Evolutionary conservation across 495 filamentous ascomycete genomes (phyloP).

Genomic region (Aspergillus leporis): DNA sequence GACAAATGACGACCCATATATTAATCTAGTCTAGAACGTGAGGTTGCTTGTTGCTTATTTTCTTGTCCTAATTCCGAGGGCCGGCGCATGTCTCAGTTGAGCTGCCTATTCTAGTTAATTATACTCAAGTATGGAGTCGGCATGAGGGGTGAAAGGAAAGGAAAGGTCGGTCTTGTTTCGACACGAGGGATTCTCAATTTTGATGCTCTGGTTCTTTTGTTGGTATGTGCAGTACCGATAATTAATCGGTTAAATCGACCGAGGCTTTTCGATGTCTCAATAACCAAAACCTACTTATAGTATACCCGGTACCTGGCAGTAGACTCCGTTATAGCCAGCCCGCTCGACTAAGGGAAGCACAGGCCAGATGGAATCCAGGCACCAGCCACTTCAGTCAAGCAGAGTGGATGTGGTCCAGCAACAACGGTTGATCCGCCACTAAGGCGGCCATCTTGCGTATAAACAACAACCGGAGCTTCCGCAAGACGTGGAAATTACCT

Average conservation of each 20-base stretch:
- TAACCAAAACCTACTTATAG: no score
- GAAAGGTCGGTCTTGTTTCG: no score
- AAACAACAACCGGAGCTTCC: neutral
- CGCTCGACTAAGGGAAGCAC: neutral
- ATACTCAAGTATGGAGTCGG: neutral
- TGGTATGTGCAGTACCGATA: no score
- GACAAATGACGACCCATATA: neutral
- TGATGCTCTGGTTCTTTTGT: no score
- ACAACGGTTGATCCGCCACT: constrained; percentile 4
- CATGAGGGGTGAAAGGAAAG: neutral
- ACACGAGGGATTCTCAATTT: no score
- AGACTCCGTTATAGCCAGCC: neutral
- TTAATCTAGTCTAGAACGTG: neutral
- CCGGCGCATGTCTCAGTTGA: neutral
- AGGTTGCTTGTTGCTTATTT: neutral
- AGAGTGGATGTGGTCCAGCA: neutral
- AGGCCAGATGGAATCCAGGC: neutral
- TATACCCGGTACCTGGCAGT: neutral
- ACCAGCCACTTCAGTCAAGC: neutral
- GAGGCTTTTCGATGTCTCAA: no score
- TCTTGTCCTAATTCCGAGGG: neutral
- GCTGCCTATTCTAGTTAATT: constrained; percentile 1
- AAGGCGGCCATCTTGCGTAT: neutral
- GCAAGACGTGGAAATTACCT: neutral
- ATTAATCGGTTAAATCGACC: no score